Evolutionary conservation across 352 stramenopile genomes (phyloP).

Genomic region (Phytophthora palmivora): DNA sequence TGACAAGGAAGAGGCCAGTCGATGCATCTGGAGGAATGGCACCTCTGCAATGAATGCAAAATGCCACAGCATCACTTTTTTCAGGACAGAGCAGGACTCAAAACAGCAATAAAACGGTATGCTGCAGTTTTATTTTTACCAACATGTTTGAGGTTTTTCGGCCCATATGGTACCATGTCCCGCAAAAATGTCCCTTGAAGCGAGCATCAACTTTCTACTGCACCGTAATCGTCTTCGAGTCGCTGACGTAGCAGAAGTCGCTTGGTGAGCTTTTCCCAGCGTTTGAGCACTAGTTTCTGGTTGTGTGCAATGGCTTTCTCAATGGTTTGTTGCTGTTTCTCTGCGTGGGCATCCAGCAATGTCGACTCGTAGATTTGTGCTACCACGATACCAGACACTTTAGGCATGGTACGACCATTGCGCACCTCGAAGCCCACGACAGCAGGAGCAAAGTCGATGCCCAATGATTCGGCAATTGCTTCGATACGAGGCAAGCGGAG

Average conservation of each 20-base stretch:
- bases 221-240: slow-evolving; percentile 82
- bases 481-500: slow-evolving; percentile 71
- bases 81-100: no score
- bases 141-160: no score
- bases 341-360: slow-evolving; percentile 75
- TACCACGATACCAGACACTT: slow-evolving; percentile 82
- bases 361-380: slow-evolving; percentile 43
- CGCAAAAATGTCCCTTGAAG: no score
- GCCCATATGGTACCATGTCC: no score
- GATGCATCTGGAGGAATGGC: slow-evolving; percentile 29
- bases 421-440: slow-evolving; percentile 84
- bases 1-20: slow-evolving; percentile 3
- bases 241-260: slow-evolving; percentile 71
- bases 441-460: slow-evolving; percentile 81
- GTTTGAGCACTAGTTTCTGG: slow-evolving; percentile 55
- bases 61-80: no score
- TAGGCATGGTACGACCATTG: slow-evolving; percentile 69
- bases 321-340: slow-evolving; percentile 69
- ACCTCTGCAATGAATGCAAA: no score
- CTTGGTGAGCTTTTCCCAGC: slow-evolving; percentile 75
- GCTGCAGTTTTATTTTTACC: no score
- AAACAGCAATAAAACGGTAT: no score
- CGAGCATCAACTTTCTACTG: slow-evolving; percentile 37
- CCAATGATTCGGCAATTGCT: slow-evolving; percentile 66
- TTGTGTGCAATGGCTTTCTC: slow-evolving; percentile 79